Conservation (phyloP, 352 stramenopile genomes). For the Phytophthora constricta region DNA sequence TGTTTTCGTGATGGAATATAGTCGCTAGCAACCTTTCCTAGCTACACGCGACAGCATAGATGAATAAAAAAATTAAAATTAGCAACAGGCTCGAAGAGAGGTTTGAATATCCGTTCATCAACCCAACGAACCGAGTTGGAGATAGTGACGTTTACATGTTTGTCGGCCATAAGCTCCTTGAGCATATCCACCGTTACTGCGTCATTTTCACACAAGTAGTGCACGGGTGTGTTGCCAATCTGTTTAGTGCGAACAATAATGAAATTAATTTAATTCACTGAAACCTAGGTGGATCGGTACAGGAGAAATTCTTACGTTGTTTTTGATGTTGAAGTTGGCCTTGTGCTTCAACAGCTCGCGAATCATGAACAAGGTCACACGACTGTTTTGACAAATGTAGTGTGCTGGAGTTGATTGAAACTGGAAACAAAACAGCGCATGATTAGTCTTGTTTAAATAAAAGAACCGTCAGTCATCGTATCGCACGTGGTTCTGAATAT, state of each 20-base stretch:
- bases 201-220: constrained; percentile 80
- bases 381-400: constrained; percentile 74
- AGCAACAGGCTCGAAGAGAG: neutral
- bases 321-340: constrained; percentile 74
- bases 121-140: constrained; percentile 58
- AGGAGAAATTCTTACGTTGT: constrained; percentile 71
- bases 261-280: neutral
- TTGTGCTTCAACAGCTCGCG: constrained; percentile 55
- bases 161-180: constrained; percentile 59
- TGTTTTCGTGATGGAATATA: constrained; percentile 62
- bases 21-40: constrained; percentile 72
- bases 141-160: constrained; percentile 68
- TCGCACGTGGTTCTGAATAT: constrained; percentile 73
- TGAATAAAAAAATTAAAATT: neutral
- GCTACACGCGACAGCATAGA: constrained; percentile 30
- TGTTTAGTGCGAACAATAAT: constrained; percentile 23
- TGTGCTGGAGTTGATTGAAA: constrained; percentile 81
- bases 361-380: constrained; percentile 52
- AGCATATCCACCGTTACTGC: constrained; percentile 63
- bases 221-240: constrained; percentile 80
- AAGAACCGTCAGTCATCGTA: neutral
- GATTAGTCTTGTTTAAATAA: too few species aligned
- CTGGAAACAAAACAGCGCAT: constrained; percentile 34
- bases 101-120: neutral
- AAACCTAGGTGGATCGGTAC: neutral